Evolutionary conservation across 805 yeast genomes (phyloP).

Genomic region (Pichia thaimueangensis): DNA sequence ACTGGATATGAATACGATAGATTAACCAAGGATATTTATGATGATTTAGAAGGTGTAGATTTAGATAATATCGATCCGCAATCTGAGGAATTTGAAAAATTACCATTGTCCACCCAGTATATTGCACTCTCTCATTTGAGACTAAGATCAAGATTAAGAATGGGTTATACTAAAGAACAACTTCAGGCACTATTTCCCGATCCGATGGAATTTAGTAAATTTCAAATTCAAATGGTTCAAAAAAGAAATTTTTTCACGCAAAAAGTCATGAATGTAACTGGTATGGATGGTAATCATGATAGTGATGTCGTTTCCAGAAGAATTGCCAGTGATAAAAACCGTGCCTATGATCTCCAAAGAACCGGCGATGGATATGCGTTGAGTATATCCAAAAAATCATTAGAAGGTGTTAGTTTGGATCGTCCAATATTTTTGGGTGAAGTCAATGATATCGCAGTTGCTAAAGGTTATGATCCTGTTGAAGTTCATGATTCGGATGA

Average conservation of each 20-base stretch:
- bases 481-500: constrained; percentile 3
- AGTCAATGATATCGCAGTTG: constrained; percentile 1
- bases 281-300: constrained; percentile 55
- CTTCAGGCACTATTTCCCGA: constrained; percentile 74
- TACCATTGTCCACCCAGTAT: constrained; percentile 86
- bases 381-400: constrained; percentile 38
- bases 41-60: constrained; percentile 62
- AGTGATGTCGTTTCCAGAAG: constrained; percentile 40
- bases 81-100: constrained; percentile 63
- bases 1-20: constrained; percentile 67
- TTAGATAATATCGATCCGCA: constrained; percentile 75
- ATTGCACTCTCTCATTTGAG: constrained; percentile 80
- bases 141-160: constrained; percentile 77
- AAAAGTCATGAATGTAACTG: constrained; percentile 73
- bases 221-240: constrained; percentile 89
- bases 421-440: constrained; percentile 15
- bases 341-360: constrained; percentile 66
- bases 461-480: not conserved
- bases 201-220: constrained; percentile 83
- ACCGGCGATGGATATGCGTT: constrained; percentile 83
- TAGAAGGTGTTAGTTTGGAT: constrained; percentile 34
- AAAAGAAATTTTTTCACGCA: constrained; percentile 90
- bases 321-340: constrained; percentile 77
- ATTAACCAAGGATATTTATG: constrained; percentile 47
- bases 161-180: constrained; percentile 94